Evolutionary conservation across 495 filamentous ascomycete genomes (phyloP), one percentile per base, ranked within the genome.

Genomic region (Elaphomyces granulatus): DNA sequence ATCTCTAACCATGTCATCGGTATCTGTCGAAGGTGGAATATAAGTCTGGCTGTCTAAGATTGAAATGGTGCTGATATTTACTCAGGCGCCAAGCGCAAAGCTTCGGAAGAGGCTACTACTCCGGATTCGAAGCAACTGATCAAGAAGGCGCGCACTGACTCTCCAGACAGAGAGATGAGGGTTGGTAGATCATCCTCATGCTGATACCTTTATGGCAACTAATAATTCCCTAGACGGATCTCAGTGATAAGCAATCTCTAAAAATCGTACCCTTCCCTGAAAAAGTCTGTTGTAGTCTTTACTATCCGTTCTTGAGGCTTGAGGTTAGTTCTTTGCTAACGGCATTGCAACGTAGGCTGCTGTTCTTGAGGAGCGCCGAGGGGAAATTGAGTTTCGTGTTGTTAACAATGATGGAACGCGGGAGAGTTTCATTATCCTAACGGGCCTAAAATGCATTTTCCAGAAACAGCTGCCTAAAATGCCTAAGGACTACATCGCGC

Each of bases 391-490:
- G 55, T 96, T 98, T 50, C 78, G 87, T 18, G 92, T 96, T 0
- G 90, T 98, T 45, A 96, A 98, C 63, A 98, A 98, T 54, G 92
- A 98, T 54, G 80, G 81, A 47, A 69, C 76, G 12, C 73, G 79
- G 34, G 86, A 94, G 52, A 90, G 81, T 60, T 77, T 87, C 23
- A 92, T 96, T 49, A 88, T 98, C 49, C 72, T 98, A 15, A 95
- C 88, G 0, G 92, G 90, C 7, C 60, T 98, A 31, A 98, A 96
- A 58, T 94, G 87, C 53, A 94, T 98, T 38, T 98, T 98, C 53
- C 90, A 98, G 58, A 96, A 98, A 44, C 90, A 98, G 47, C 71
- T 98, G 0, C 90, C 90, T 1, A 96, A 96, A 60, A 98, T 98
- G 90, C 90, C 90, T 1, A 94, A 94, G 60, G 88, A 96, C 50